Evolutionary conservation across 2,329 filamentous ascomycete genomes (phyloP), one percentile per base, ranked within the genome.

Genomic region (Diaporthe sp.): DNA sequence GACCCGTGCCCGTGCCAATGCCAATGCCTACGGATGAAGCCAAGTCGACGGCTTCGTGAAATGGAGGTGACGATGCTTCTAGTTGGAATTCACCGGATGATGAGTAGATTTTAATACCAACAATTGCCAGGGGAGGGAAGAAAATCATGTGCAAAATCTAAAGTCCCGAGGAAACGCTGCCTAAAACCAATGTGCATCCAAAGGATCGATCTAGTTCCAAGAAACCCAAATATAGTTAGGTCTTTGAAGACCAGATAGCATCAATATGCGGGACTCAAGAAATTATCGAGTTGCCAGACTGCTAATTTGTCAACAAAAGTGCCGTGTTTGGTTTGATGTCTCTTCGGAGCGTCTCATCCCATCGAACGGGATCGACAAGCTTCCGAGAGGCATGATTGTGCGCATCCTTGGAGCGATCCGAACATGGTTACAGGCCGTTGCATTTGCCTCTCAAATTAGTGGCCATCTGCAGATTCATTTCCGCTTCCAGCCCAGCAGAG

Each of bases 1-100:
- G 95, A 0, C 89, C 93, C 2, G 95, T 95, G 0, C 89, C 93
- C 2, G 84, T 95, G 61, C 86, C 91, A 5, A 91, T 92, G 85
- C 91, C 83, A 19, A 25, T 22, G 15, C 19, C 58, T 8, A 8
- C 12, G n/a, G 25, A 64, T 22, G 58, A 5, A 2, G 40, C 55
- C 17, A 22, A 64, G 38, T 12, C 38, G 9, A 42, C 58, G n/a
- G 25, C n/a, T 13, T 40, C n/a, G 58, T 15, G 42, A 10, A 19
- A 19, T 61, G 9, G 40, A 42, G 9, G 5, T 30, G 58, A 8
- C 38, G 30, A 9, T 30, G 58, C 9, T 19, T 7, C 40, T 4
- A 13, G 15, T 7, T 19, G 35, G 30, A 25, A 6, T 17, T 38
- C 25, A 4, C 8, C 0, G 3, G n/a, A n/a, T n/a, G 7, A 22